Percentiles rank a stretch among this genome's conserved stretches.
phyloP scores from a whole-genome alignment of 2,329 filamentous ascomycete genomes.

The Phaeophleospora eucalypticola region DNA sequence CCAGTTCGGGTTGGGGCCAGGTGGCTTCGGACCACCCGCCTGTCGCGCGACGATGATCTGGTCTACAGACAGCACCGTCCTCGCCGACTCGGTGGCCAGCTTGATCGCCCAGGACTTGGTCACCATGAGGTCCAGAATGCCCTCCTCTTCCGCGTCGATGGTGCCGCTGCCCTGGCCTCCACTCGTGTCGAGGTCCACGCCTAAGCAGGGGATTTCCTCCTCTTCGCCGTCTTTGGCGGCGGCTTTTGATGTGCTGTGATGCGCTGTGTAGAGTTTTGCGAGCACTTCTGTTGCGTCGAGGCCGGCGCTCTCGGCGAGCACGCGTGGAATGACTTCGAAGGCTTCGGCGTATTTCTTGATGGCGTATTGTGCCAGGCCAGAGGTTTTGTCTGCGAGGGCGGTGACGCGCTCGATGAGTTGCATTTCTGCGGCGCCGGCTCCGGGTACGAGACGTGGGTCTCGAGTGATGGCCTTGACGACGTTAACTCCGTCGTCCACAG shows the following conservation, averaged over 20 bases:
- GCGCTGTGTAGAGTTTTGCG: slow-evolving; percentile 85
- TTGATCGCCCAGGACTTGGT: slow-evolving; percentile 97
- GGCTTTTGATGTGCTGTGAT: slow-evolving; percentile 40
- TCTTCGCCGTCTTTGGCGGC: slow-evolving; percentile 36
- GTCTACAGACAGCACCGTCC: slow-evolving; percentile 92
- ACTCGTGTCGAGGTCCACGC: slow-evolving; percentile 89
- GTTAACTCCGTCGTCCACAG: slow-evolving; percentile 96
- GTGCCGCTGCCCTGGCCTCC: slow-evolving; percentile 79
- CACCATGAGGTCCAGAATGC: slow-evolving; percentile 86
- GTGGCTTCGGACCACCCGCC: slow-evolving; percentile 94
- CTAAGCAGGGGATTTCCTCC: slow-evolving; percentile 80
- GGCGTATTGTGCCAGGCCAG: slow-evolving; percentile 88
- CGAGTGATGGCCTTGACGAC: slow-evolving; percentile 97
- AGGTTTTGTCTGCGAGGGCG: slow-evolving; percentile 84
- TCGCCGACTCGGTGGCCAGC: slow-evolving; percentile 87
- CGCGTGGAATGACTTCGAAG: slow-evolving; percentile 93
- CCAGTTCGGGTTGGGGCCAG: slow-evolving; percentile 82
- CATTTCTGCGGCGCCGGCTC: slow-evolving; percentile 90
- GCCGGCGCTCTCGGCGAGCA: slow-evolving; percentile 88
- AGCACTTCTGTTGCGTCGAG: slow-evolving; percentile 96
- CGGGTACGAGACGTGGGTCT: slow-evolving; percentile 84
- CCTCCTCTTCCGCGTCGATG: slow-evolving; percentile 79
- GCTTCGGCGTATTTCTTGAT: slow-evolving; percentile 97
- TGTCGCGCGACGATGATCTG: slow-evolving; percentile 98
- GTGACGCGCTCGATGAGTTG: slow-evolving; percentile 91